phyloP scores from a whole-genome alignment of 202 grass and related monocot species.

The Carex sylvatica region DNA sequence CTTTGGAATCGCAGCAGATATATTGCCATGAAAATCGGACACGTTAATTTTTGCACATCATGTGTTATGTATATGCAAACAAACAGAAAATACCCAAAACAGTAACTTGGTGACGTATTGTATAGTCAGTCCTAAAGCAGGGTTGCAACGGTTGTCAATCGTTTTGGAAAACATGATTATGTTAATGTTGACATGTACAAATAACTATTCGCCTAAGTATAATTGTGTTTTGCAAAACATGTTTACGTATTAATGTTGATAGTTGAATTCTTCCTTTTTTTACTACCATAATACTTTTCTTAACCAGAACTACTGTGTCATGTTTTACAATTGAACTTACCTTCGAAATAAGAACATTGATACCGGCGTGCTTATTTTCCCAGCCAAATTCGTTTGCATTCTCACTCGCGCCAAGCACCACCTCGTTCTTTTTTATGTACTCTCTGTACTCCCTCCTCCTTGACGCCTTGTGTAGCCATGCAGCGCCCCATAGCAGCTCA shows the following conservation, averaged over 20 bases:
- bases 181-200: neutral
- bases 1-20: too few species aligned
- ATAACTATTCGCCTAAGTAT: neutral
- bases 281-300: too few species aligned
- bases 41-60: neutral
- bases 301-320: neutral
- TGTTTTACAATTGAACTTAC: constrained; percentile 25
- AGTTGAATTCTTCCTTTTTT: too few species aligned
- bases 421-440: constrained; percentile 83
- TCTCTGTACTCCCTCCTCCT: constrained; percentile 52
- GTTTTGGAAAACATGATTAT: neutral
- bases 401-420: constrained; percentile 70
- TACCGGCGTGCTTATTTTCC: constrained; percentile 95
- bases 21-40: neutral
- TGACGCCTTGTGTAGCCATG: constrained; percentile 88
- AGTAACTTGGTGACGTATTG: too few species aligned
- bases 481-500: constrained; percentile 84
- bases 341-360: constrained; percentile 90
- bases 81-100: neutral
- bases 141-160: neutral
- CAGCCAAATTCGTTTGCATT: constrained; percentile 87
- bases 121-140: neutral
- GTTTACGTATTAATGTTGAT: too few species aligned
- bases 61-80: neutral
- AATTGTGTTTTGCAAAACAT: too few species aligned